Evolutionary conservation across 768 basidiomycete species (phyloP), one percentile per base, ranked within the genome.

Genomic region (Porphyrellus cyaneotinctus): DNA sequence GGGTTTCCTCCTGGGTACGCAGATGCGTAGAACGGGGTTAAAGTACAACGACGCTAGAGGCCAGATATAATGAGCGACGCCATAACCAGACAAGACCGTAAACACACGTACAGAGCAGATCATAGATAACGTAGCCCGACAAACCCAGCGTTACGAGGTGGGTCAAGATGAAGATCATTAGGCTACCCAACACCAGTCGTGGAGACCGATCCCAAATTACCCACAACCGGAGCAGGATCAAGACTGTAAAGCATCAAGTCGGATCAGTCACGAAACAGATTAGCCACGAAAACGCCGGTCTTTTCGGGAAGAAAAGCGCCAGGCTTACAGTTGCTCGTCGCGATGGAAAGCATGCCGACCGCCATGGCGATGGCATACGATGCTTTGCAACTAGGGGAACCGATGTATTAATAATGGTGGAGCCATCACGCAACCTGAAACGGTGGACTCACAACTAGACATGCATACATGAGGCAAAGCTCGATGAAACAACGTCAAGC

Each of bases 151-250:
- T 39, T 0, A 59, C 41, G 6, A 64, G 47, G 30, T 74, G 71
- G 0, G 70, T 72, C 4, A 62, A 8, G n/a, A 70, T 17, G 24
- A 65, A 75, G 28, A 68, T 56, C 14, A 36, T 18, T 4, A 74
- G 47, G 1, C 71, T 74, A 38, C 35, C 49, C 18, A 66, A 20
- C 42, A 74, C 61, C 23, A 75, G 41, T 6, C 53, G 51, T n/a
- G 57, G 63, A 1, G 30, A 33, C 12, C 66, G 62, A 35, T 63
- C 66, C 61, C 74, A 74, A 6, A 74, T 56, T 22, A 70, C 58
- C 75, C 75, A 76, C 9, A 75, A 26, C 2, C 72, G 69, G n/a
- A 75, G 59, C 32, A 76, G 57, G 12, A 76, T 60, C 20, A 75
- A 63, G 52, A 74, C 75, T 75, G 30, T 36, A 28, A 5, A 22